Evolutionary conservation across 78 protist genomes (phyloP).

Genomic region (Dictyostelium capitatum): DNA sequence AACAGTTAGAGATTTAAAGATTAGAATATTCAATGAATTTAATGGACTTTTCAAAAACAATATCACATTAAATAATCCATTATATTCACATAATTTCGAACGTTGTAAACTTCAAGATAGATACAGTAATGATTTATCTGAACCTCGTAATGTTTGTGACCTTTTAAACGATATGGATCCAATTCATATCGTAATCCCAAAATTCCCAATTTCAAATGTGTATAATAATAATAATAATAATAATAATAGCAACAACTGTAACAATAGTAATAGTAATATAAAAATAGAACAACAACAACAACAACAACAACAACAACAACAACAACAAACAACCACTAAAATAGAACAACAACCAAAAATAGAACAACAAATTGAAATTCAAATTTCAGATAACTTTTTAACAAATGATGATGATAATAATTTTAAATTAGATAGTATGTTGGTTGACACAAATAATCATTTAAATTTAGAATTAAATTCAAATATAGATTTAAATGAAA

Average conservation of each 20-base stretch:
- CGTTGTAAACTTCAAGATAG: slow-evolving; percentile 16
- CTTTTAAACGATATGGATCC: slow-evolving; percentile 13
- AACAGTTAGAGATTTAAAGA: slow-evolving; percentile 9
- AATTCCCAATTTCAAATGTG: not conserved
- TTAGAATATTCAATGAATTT: slow-evolving; percentile 15
- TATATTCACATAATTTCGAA: not conserved
- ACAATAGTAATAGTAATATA: not conserved
- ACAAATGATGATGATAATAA: slow-evolving; percentile 12
- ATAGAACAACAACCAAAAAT: not conserved
- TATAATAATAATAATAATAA: not conserved
- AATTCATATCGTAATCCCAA: not conserved
- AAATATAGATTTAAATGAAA: not conserved
- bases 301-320: not conserved
- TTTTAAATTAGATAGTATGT: slow-evolving; percentile 8
- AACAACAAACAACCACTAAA: not conserved
- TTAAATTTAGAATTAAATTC: not conserved
- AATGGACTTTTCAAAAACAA: not conserved
- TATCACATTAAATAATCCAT: slow-evolving; percentile 23
- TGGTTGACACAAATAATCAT: not conserved
- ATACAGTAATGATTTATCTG: slow-evolving; percentile 33
- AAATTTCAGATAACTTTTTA: not conserved
- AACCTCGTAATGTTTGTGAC: slow-evolving; percentile 1
- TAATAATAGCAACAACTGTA: no score
- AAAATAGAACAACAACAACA: not conserved
- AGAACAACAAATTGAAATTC: not conserved